Conservation (phyloP, 2,329 filamentous ascomycete species). For the Aspergillus luchuensis region DNA sequence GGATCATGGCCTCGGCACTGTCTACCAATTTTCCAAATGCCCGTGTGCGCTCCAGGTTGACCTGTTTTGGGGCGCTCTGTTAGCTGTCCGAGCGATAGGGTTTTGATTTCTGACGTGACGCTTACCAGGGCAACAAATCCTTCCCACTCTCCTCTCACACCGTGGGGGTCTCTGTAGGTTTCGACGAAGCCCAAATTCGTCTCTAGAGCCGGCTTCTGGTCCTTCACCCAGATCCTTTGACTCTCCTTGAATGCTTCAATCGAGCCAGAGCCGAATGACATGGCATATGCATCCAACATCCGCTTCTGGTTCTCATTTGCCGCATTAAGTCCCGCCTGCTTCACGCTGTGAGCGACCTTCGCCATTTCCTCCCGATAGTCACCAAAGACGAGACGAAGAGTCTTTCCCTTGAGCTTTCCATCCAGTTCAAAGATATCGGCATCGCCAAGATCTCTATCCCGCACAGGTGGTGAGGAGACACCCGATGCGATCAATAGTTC, state of each 20-base stretch:
- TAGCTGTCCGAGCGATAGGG: not conserved
- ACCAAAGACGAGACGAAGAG: slow-evolving; percentile 71
- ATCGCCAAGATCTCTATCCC: slow-evolving; percentile 70
- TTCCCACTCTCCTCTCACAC: slow-evolving; percentile 81
- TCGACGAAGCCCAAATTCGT: slow-evolving; percentile 83
- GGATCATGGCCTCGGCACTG: slow-evolving; percentile 79
- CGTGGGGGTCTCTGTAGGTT: slow-evolving; percentile 80
- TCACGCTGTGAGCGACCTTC: slow-evolving; percentile 65
- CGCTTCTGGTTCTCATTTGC: slow-evolving; percentile 73
- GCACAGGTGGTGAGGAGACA: slow-evolving; percentile 58
- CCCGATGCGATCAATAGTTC: slow-evolving; percentile 76
- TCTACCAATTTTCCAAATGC: slow-evolving; percentile 85
- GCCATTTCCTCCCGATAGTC: slow-evolving; percentile 74
- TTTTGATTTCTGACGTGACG: slow-evolving; percentile 2
- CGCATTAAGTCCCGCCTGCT: slow-evolving; percentile 67
- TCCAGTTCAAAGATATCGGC: slow-evolving; percentile 63
- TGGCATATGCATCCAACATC: slow-evolving; percentile 73
- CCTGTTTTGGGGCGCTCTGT: slow-evolving; percentile 25
- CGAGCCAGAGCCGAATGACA: slow-evolving; percentile 74
- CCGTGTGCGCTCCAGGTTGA: slow-evolving; percentile 87
- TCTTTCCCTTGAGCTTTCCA: slow-evolving; percentile 66
- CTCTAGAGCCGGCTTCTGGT: slow-evolving; percentile 78
- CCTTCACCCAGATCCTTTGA: slow-evolving; percentile 78
- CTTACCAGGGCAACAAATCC: slow-evolving; percentile 70
- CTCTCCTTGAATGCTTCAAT: slow-evolving; percentile 77